Evolutionary conservation across 163 green algal genomes (phyloP), one percentile per base, ranked within the genome.

Genomic region (Prototheca cutis): DNA sequence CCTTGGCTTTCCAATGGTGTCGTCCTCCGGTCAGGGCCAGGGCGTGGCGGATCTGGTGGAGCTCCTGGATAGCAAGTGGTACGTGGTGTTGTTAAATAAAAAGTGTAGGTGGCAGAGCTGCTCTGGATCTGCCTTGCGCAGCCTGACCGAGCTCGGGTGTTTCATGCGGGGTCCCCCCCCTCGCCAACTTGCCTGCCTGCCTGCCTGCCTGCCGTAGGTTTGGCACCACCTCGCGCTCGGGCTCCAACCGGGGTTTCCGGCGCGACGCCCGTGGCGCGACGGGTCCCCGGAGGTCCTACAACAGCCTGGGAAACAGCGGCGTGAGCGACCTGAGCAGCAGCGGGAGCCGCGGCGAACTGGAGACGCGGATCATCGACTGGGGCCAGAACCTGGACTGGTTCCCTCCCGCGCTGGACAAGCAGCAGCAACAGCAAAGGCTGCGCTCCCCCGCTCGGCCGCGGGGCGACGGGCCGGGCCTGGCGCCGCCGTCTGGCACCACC

Each of bases 41-140:
- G 59, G 17, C n/a, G 28, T 49, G 21, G 28, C 18, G 13, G 42
- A 57, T 29, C 21, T 49, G 8, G 27, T 57, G 48, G 48, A 59
- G 27, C 25, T 66, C 25, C 6, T 58, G n/a, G 58, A 65, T 33
- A 39, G 6, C 45, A 42, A 54, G 15, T 58, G 58, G 56, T 63
- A n/a, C 6, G 56, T 1, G 10, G n/a, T n/a, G n/a, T n/a, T n/a
- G n/a, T n/a, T n/a, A n/a, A n/a, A n/a, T n/a, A n/a, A n/a, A n/a
- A n/a, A n/a, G n/a, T n/a, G n/a, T n/a, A n/a, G n/a, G n/a, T n/a
- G n/a, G n/a, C n/a, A n/a, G n/a, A n/a, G n/a, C n/a, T n/a, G n/a
- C n/a, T n/a, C n/a, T n/a, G n/a, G n/a, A n/a, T n/a, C n/a, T n/a
- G n/a, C n/a, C n/a, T n/a, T n/a, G n/a, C n/a, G n/a, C n/a, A n/a